phyloP scores from a whole-genome alignment of 1,284 basidiomycete species.

The Ganoderma sinense region DNA sequence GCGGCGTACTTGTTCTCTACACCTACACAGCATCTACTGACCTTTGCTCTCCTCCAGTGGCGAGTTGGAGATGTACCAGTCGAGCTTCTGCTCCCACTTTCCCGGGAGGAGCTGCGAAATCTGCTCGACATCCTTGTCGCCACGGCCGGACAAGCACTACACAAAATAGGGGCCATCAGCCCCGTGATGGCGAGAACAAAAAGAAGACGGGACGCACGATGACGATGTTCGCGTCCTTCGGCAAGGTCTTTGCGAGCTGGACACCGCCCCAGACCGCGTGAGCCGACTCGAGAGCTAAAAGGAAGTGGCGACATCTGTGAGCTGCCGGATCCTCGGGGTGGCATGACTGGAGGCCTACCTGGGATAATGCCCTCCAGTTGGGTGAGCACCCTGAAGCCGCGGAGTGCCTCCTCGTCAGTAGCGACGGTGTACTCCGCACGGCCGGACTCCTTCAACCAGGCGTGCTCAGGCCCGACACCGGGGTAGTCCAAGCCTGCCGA shows the following conservation, averaged over 20 bases:
- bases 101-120: slow-evolving; percentile 84
- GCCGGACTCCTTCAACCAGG: slow-evolving; percentile 94
- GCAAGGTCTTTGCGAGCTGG: slow-evolving; percentile 84
- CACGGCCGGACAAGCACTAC: slow-evolving; percentile 88
- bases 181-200: slow-evolving; percentile 2
- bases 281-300: slow-evolving; percentile 88
- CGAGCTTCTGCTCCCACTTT: slow-evolving; percentile 89
- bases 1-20: not conserved
- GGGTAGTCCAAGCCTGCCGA: slow-evolving; percentile 95
- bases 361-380: slow-evolving; percentile 98
- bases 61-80: slow-evolving; percentile 74
- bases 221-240: slow-evolving; percentile 89
- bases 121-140: slow-evolving; percentile 95
- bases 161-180: not conserved
- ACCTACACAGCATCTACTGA: slow-evolving; percentile 20
- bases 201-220: slow-evolving; percentile 64
- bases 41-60: slow-evolving; percentile 6
- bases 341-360: slow-evolving; percentile 53
- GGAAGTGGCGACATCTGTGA: not conserved
- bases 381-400: slow-evolving; percentile 92
- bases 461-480: slow-evolving; percentile 97
- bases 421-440: slow-evolving; percentile 94
- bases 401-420: slow-evolving; percentile 92
- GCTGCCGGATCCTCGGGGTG: not conserved
- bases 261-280: slow-evolving; percentile 96